phyloP scores from a whole-genome alignment of 495 filamentous ascomycete species.

The Cercophora newfieldiana region DNA sequence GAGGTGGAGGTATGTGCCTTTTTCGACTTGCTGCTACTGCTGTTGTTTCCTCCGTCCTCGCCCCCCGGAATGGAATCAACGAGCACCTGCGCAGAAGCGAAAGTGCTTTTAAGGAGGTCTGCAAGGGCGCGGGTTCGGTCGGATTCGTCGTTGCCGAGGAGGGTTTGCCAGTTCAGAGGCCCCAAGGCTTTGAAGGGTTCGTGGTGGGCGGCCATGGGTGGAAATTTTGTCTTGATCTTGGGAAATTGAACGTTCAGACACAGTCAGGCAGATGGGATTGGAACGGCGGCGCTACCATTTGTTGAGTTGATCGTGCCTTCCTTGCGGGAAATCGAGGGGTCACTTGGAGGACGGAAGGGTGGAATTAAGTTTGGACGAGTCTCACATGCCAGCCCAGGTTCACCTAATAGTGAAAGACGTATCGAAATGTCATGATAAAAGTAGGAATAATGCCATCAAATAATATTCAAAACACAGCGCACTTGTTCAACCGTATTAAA shows the following conservation, averaged over 20 bases:
- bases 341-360: not conserved
- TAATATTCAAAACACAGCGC: not conserved
- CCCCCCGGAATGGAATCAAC: conserved; percentile 81
- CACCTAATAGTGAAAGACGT: not conserved
- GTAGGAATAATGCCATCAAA: not conserved
- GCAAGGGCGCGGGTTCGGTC: conserved; percentile 42
- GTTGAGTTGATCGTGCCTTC: not conserved
- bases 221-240: conserved; percentile 1
- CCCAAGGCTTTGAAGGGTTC: conserved; percentile 72
- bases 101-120: conserved; percentile 58
- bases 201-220: conserved; percentile 50
- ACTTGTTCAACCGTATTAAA: not conserved
- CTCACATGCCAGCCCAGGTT: not conserved
- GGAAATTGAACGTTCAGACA: not conserved
- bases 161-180: conserved; percentile 64
- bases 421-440: not conserved
- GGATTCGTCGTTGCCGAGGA: conserved; percentile 40
- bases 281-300: not conserved
- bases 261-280: not conserved
- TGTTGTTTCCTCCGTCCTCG: too few relatives aligned
- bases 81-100: conserved; percentile 65
- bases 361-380: not conserved
- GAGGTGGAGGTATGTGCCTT: conserved; percentile 15
- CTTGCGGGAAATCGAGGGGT: not conserved
- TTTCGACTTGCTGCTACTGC: not conserved